Evolutionary conservation across 495 filamentous ascomycete species (phyloP).

Genomic region (Daldinia concentrica): DNA sequence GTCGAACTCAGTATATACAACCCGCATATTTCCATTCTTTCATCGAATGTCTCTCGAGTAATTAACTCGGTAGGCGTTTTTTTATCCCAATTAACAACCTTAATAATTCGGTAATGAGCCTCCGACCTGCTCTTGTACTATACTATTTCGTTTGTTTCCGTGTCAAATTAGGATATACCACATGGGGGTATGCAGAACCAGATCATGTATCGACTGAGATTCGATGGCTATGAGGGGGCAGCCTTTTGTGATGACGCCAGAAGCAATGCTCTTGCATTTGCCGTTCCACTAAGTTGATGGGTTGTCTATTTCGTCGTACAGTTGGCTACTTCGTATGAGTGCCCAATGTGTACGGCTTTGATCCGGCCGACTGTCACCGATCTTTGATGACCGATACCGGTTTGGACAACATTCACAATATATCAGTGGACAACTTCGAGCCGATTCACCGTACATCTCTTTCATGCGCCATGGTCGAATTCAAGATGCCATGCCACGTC

Average conservation of each 20-base stretch:
- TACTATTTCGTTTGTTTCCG: slow-evolving; percentile 29
- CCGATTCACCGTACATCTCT: slow-evolving; percentile 10
- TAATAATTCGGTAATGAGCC: slow-evolving; percentile 31
- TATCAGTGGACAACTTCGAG: not conserved
- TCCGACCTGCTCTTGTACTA: slow-evolving; percentile 36
- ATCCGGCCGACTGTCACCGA: not conserved
- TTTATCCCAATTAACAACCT: slow-evolving; percentile 11
- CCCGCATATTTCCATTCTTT: slow-evolving; percentile 14
- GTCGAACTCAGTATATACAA: slow-evolving; percentile 1
- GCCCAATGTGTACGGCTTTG: not conserved
- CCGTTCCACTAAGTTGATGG: slow-evolving; percentile 2
- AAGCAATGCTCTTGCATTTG: slow-evolving; percentile 10
- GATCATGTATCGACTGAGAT: slow-evolving; percentile 12
- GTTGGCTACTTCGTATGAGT: not conserved
- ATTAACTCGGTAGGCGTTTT: not conserved
- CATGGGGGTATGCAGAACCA: slow-evolving; percentile 30
- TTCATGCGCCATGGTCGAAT: slow-evolving; percentile 34
- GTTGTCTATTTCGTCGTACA: slow-evolving; percentile 12
- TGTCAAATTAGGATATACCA: slow-evolving; percentile 35
- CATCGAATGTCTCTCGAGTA: slow-evolving; percentile 16
- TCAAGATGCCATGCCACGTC: slow-evolving; percentile 33
- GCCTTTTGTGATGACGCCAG: slow-evolving; percentile 19
- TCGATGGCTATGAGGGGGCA: slow-evolving; percentile 5
- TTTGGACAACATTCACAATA: not conserved
- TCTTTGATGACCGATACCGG: slow-evolving; percentile 6